Conservation (phyloP, 345 rosid species). For the Gossypium sturtianum region DNA sequence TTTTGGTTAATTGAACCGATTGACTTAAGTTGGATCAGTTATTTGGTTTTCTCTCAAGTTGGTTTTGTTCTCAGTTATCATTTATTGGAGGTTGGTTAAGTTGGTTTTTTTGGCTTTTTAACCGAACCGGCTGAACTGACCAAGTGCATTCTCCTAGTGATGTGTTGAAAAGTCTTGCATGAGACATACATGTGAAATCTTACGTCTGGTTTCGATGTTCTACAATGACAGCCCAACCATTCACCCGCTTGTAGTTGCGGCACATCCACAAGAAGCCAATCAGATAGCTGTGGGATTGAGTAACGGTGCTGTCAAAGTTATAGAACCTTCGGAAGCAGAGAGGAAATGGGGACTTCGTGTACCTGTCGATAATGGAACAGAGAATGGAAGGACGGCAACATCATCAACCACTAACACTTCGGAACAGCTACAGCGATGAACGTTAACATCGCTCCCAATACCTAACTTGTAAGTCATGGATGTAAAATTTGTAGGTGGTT, state of each 20-base stretch:
- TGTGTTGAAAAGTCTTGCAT: not conserved
- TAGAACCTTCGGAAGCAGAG: constrained; percentile 56
- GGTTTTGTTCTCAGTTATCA: too few relatives aligned
- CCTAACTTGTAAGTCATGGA: constrained; percentile 20
- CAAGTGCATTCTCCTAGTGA: not conserved
- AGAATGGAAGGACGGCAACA: constrained; percentile 39
- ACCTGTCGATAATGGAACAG: constrained; percentile 37
- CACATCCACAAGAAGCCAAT: constrained; percentile 70
- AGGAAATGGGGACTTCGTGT: constrained; percentile 50
- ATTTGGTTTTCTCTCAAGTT: too few relatives aligned
- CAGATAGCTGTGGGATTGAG: constrained; percentile 63
- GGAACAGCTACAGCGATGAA: constrained; percentile 45
- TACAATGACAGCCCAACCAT: constrained; percentile 24
- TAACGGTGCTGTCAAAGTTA: constrained; percentile 55
- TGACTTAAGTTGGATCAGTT: too few relatives aligned
- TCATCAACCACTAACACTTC: constrained; percentile 38
- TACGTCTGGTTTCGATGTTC: not conserved
- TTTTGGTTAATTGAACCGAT: too few relatives aligned
- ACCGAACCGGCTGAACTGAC: not conserved
- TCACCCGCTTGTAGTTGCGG: constrained; percentile 50
- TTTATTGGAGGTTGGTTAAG: too few relatives aligned
- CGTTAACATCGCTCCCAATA: not conserved
- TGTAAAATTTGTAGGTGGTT: constrained; percentile 14
- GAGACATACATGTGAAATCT: not conserved
- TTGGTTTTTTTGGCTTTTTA: too few relatives aligned